Percentiles rank a stretch among this genome's conserved stretches.
Conservation (phyloP, 768 basidiomycete genomes). For the Lactarius hengduanensis region DNA sequence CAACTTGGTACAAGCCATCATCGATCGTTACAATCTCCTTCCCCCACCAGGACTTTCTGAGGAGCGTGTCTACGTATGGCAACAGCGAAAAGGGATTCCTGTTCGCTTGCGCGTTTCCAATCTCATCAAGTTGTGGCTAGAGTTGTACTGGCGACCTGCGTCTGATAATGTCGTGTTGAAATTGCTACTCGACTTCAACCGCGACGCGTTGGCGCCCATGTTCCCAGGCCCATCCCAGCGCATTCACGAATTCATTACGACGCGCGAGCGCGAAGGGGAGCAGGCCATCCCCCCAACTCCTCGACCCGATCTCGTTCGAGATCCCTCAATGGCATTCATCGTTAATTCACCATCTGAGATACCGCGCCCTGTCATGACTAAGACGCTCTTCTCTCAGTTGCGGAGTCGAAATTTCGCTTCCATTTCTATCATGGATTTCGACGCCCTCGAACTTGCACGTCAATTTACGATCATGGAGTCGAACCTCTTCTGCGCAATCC, state of each 20-base stretch:
- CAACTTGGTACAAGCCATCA: conserved; percentile 73
- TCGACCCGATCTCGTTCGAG: conserved; percentile 62
- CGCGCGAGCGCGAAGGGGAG: conserved; percentile 45
- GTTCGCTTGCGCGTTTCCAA: conserved; percentile 90
- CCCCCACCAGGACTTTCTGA: conserved; percentile 57
- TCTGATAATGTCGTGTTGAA: conserved; percentile 67
- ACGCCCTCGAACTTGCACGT: conserved; percentile 85
- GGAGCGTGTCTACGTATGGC: conserved; percentile 72
- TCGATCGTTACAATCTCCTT: conserved; percentile 78
- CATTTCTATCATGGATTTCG: conserved; percentile 85
- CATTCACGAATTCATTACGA: conserved; percentile 63
- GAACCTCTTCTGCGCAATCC: conserved; percentile 80
- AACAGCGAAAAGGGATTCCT: conserved; percentile 83
- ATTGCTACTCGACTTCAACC: conserved; percentile 57
- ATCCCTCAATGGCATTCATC: conserved; percentile 67
- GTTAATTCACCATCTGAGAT: conserved; percentile 56
- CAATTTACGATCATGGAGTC: conserved; percentile 96
- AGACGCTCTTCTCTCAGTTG: conserved; percentile 65
- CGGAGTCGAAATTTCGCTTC: conserved; percentile 60
- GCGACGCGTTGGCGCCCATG: conserved; percentile 56
- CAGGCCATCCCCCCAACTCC: conserved; percentile 49
- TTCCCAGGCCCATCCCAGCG: conserved; percentile 72
- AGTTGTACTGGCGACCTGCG: conserved; percentile 81
- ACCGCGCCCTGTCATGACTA: conserved; percentile 85
- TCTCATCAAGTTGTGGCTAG: conserved; percentile 93